These are phyloP conservation scores for Cylindrodendrum hubeiense DNA, from an alignment of 2,329 filamentous ascomycete genomes.

Conservation along the genomic window DNA sequence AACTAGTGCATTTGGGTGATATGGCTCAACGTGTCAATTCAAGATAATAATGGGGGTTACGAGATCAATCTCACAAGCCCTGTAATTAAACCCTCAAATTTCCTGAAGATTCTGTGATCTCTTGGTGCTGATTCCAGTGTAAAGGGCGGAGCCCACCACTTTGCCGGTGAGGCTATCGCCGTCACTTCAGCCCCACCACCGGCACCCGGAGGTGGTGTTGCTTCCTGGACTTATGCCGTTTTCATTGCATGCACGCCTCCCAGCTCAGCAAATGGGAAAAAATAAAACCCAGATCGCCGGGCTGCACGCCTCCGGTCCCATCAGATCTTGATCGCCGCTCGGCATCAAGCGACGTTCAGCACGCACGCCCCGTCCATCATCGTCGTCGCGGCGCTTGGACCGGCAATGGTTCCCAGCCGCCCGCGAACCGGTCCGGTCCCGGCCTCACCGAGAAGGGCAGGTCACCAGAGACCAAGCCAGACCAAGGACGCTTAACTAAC, in stretches of 20 bases:
- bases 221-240: not conserved
- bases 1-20: not conserved
- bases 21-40: not conserved
- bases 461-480: not conserved
- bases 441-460: conserved; percentile 20
- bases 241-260: not conserved
- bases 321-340: conserved; percentile 27
- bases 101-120: not conserved
- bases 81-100: not conserved
- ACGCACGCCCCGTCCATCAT: not conserved
- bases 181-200: conserved; percentile 16
- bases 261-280: not conserved
- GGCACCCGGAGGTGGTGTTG: conserved; percentile 35
- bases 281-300: conserved; percentile 19
- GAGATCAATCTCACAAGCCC: not conserved
- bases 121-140: not conserved
- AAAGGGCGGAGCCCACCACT: not conserved
- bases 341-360: conserved; percentile 9
- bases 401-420: not conserved
- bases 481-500: conserved; percentile 3
- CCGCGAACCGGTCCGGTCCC: conserved; percentile 21
- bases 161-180: conserved; percentile 35
- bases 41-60: not conserved
- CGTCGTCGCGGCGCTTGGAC: conserved; percentile 1
- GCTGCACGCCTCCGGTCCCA: conserved; percentile 24